Evolutionary conservation across 495 filamentous ascomycete species (phyloP), one percentile per base, ranked within the genome.

Genomic region (Hypoxylon trugodes): DNA sequence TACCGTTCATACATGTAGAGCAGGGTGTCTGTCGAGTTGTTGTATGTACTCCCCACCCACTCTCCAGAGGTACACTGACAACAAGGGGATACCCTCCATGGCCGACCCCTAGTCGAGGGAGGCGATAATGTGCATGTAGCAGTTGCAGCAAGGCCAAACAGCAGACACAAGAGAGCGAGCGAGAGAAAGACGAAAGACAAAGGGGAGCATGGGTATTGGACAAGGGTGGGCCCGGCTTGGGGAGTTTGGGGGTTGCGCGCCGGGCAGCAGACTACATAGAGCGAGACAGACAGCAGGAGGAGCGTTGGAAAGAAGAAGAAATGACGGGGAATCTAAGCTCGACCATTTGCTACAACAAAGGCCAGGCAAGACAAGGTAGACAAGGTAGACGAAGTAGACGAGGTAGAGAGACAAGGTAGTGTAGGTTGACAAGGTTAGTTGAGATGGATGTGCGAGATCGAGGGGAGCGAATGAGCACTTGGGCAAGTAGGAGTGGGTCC

Each of bases 41-140:
- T n/a, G n/a, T n/a, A n/a, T n/a, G n/a, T 50, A 54, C 54, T 59
- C 65, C 59, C 65, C 65, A 68, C 65, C 48, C 43, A 38, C 45
- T 46, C 53, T 45, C 48, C 59, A 48, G 3, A 60, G 60, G 60
- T 68, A 68, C 65, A 65, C 49, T 55, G 42, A 50, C 35, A n/a
- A 46, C 43, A 43, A 51, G 35, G 56, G 26, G 26, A 32, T 59
- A 26, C 42, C 65, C 65, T 48, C 55, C 62, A 59, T 66, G 42
- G 37, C 30, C 54, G 15, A 55, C 55, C 51, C 64, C 64, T 59
- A 49, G 65, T 59, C 59, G 42, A 59, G 55, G 65, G 65, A 68
- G 59, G 65, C 65, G 65, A 68, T 59, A 64, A 61, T 59, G 37
- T 65, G 56, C 56, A 52, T 49, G 61, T 63, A 43, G 51, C 61